Evolutionary conservation across 2,329 filamentous ascomycete genomes (phyloP), one percentile per base, ranked within the genome.

Genomic region (Ceratocystis papillata): DNA sequence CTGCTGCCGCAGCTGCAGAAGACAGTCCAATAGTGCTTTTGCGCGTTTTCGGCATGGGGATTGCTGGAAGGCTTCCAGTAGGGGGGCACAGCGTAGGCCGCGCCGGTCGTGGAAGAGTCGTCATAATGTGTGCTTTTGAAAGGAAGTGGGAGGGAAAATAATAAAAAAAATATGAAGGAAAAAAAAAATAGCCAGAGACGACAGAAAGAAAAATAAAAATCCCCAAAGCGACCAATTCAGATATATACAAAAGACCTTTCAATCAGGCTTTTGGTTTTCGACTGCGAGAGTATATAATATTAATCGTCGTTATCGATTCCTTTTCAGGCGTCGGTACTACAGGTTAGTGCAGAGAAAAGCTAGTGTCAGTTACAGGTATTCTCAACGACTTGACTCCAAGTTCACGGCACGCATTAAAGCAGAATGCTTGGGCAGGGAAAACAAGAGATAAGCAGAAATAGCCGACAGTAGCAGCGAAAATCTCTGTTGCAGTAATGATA

Each of bases 41-140:
- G 69, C 89, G 83, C 48, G 87, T 85, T 76, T 90, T 94, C 59
- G 80, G 76, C 20, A 88, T 79, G 33, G 90, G 89, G 61, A 95
- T 78, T 55, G 88, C 86, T 55, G 90, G 89, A 28, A 94, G 78
- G 33, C 87, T 83, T 69, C 85, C 82, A 37, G 83, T 85, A 17
- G 90, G 88, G 62, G 90, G 87, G 67, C 85, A 87, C 71, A 86
- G 79, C 7, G 87, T 85, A 30, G 85, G 82, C 74, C 87, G 82
- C 20, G 87, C 81, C 30, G 85, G 81, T 74, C 85, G 82, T 65
- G 88, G 87, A 63, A 89, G 79, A 65, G 86, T 85, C 66, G 83
- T 75, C 80, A 83, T 83, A 68, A 69, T 74, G 75, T 73, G 63
- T 44, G 69, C 45, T 46, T 57, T 61, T 37, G 28, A 15, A 57